Evolutionary conservation across 352 stramenopile genomes (phyloP), one percentile per base, ranked within the genome.

Genomic region (Globisporangium carolinianum): DNA sequence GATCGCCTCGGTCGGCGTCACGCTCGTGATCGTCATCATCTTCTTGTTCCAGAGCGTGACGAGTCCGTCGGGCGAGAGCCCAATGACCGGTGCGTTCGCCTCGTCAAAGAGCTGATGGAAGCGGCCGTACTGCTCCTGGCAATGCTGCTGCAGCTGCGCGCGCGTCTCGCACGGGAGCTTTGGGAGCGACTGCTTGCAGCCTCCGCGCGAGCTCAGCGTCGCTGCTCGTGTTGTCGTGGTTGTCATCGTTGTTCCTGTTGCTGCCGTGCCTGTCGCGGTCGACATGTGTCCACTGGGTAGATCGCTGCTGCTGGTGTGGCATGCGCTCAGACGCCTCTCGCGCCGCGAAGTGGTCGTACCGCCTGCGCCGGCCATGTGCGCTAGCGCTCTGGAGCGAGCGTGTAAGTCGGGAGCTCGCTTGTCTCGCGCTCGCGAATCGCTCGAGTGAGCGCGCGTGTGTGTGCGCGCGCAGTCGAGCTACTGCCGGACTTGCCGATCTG

Each of bases 11-110:
- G 32, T 59, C 17, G 62, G 17, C 15, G 51, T 48, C 9, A 76
- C 48, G n/a, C 66, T 73, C 39, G 73, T 79, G 47, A 83, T 63
- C 43, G 71, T 51, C 47, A 63, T 67, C 41, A 88, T 62, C 60
- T 79, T 80, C 14, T 76, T 51, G 67, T 91, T 91, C 80, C 80
- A 91, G 47, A 86, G 68, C 52, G 76, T 70, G n/a, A 91, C 67
- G 58, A 49, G 55, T 4, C 74, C 76, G 48, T 76, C 61, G 11
- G 54, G 48, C 43, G 71, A 66, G 48, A 88, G 51, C 12, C 68
- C 74, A 35, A 91, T 57, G 32, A 65, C 68, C 0, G 80, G 78
- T 36, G 73, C 80, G 39, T 81, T 78, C 9, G 78, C 78, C 32
- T 81, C 68, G 45, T 76, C 72, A 35, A 89, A 58, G 14, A 86